These are phyloP conservation scores for Flaveria bidentis DNA, from an alignment of 129 eudicot genomes.

Conservation along the genomic window DNA sequence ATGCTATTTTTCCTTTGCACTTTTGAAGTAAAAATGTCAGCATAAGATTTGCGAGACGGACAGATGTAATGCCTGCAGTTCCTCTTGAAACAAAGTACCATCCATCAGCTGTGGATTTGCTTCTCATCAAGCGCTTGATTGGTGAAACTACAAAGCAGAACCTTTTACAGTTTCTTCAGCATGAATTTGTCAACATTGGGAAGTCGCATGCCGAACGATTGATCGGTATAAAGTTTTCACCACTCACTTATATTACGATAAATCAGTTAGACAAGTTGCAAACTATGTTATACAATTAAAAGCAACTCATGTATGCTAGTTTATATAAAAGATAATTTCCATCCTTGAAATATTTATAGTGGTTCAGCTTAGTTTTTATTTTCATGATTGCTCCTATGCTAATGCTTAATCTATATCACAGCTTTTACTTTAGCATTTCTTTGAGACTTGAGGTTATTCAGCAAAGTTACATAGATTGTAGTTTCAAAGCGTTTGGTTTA, in stretches of 20 bases:
- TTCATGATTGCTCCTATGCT: not conserved
- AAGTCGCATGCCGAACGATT: slow-evolving; percentile 88
- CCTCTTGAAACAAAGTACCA: slow-evolving; percentile 97
- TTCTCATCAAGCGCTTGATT: slow-evolving; percentile 89
- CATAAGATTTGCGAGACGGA: slow-evolving; percentile 87
- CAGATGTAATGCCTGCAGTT: slow-evolving; percentile 93
- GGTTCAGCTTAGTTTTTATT: slow-evolving; percentile 1
- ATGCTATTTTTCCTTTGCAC: slow-evolving; percentile 7
- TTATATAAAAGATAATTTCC: not conserved
- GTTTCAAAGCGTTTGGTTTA: slow-evolving; percentile 6
- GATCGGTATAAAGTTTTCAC: slow-evolving; percentile 58
- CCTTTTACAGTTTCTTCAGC: slow-evolving; percentile 95
- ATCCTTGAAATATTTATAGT: not conserved
- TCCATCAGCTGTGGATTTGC: slow-evolving; percentile 99
- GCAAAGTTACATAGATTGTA: not conserved
- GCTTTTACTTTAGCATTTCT: not conserved
- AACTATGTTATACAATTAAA: not conserved
- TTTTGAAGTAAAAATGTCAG: slow-evolving; percentile 85
- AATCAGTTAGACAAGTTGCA: slow-evolving; percentile 15
- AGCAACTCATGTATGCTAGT: not conserved
- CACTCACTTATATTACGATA: not conserved
- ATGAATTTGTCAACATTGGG: slow-evolving; percentile 93
- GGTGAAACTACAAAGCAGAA: slow-evolving; percentile 80
- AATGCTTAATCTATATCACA: not conserved
- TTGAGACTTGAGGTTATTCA: not conserved